Percentiles rank a stretch among this genome's conserved stretches.
These are phyloP conservation scores for Penicillium taxi DNA, from an alignment of 495 filamentous ascomycete genomes.

Conservation along the genomic window DNA sequence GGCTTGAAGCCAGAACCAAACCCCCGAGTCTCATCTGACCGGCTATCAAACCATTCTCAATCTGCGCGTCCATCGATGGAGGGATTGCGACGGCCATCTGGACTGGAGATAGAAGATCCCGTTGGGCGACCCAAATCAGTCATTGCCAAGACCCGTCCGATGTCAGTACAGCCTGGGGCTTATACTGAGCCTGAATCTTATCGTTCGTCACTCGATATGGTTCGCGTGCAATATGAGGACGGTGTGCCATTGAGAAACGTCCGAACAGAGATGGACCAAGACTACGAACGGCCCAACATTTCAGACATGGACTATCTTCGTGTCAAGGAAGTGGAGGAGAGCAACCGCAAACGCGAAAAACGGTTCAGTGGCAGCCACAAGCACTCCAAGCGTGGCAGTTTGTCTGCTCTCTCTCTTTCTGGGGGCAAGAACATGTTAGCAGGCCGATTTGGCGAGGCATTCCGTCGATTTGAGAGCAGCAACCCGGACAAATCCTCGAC, in stretches of 20 bases:
- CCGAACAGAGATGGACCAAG: slow-evolving; percentile 32
- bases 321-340: slow-evolving; percentile 65
- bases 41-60: slow-evolving; percentile 45
- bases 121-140: slow-evolving; percentile 55
- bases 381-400: slow-evolving; percentile 72
- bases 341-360: slow-evolving; percentile 60
- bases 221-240: slow-evolving; percentile 29
- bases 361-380: slow-evolving; percentile 53
- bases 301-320: slow-evolving; percentile 86
- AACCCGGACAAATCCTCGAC: slow-evolving; percentile 47
- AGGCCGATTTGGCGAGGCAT: slow-evolving; percentile 91
- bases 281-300: slow-evolving; percentile 49
- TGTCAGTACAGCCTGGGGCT: slow-evolving; percentile 70
- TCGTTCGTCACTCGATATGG: slow-evolving; percentile 31
- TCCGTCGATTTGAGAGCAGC: slow-evolving; percentile 80
- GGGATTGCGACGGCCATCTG: slow-evolving; percentile 53
- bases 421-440: slow-evolving; percentile 80
- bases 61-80: slow-evolving; percentile 78
- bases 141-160: slow-evolving; percentile 54
- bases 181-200: slow-evolving; percentile 54
- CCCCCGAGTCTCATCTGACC: slow-evolving; percentile 43
- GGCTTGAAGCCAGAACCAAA: slow-evolving; percentile 35
- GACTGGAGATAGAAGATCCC: slow-evolving; percentile 50
- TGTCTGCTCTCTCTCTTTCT: slow-evolving; percentile 65
- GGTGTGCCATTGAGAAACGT: slow-evolving; percentile 30